phyloP scores from a whole-genome alignment of 1,139 yeast species.

The Protomyces pachydermus region DNA sequence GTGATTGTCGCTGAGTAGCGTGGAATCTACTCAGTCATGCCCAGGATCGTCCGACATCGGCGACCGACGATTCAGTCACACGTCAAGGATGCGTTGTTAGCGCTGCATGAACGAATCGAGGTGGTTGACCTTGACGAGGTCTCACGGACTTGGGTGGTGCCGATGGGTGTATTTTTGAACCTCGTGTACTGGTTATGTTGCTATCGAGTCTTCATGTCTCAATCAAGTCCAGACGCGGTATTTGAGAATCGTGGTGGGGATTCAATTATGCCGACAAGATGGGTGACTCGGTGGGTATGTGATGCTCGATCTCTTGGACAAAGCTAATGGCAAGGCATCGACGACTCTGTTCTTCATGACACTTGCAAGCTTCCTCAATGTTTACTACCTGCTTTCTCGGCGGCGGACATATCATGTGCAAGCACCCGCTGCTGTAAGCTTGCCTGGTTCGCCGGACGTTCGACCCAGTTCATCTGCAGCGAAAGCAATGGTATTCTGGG shows the following conservation, averaged over 20 bases:
- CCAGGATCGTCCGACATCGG: conserved; percentile 3
- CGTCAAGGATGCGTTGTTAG: conserved; percentile 1
- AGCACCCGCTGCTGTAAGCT: not conserved
- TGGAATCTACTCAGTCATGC: not conserved
- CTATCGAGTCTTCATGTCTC: not conserved
- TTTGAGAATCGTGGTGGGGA: not conserved
- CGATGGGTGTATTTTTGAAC: conserved; percentile 5
- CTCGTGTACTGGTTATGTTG: conserved; percentile 9
- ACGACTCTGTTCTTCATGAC: not conserved
- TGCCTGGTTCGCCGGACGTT: not conserved
- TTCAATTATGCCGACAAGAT: not conserved
- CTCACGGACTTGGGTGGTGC: conserved; percentile 5
- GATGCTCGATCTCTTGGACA: not conserved
- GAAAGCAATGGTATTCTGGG: conserved; percentile 44
- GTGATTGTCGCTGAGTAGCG: too few species aligned
- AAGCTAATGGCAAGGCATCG: not conserved
- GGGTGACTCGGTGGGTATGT: not conserved
- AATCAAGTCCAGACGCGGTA: not conserved
- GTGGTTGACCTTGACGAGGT: conserved; percentile 8
- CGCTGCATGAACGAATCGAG: conserved; percentile 7
- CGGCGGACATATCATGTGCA: not conserved
- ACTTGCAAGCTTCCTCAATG: not conserved
- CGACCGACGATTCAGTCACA: not conserved
- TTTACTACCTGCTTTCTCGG: not conserved
- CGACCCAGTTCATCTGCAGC: not conserved